A percentile compares a stretch with the other conserved stretches of the same genome.
Conservation (phyloP, 1,284 basidiomycete genomes). For the Fereydounia khargensis region DNA sequence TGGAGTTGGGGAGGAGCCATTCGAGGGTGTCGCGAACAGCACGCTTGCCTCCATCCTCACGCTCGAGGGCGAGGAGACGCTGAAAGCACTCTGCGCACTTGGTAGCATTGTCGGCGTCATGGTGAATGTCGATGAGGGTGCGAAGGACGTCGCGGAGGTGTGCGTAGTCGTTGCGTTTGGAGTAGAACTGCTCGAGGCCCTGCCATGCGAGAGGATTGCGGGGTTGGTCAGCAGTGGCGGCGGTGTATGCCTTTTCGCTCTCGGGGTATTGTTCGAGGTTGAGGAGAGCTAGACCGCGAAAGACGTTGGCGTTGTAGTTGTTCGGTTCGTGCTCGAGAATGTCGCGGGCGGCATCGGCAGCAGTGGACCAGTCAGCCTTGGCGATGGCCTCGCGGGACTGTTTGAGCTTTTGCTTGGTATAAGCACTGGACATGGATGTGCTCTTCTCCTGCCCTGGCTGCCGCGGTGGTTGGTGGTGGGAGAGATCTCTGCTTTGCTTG, state of each 20-base stretch:
- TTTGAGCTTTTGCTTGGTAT: conserved; percentile 46
- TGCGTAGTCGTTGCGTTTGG: conserved; percentile 51
- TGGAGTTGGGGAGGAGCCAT: conserved; percentile 74
- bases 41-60: conserved; percentile 62
- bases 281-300: conserved; percentile 43
- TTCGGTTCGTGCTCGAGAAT: conserved; percentile 45
- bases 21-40: conserved; percentile 61
- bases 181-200: conserved; percentile 58
- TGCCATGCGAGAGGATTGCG: conserved; percentile 57
- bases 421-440: conserved; percentile 24
- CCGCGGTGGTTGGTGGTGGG: too few relatives aligned
- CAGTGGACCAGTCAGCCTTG: conserved; percentile 35
- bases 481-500: too few relatives aligned
- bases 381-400: conserved; percentile 42
- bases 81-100: conserved; percentile 79
- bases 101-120: conserved; percentile 63
- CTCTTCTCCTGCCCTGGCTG: too few relatives aligned
- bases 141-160: conserved; percentile 44
- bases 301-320: conserved; percentile 55
- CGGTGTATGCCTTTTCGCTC: conserved; percentile 49
- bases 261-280: conserved; percentile 31
- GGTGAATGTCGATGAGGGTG: conserved; percentile 48
- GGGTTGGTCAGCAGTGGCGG: conserved; percentile 55
- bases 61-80: conserved; percentile 69
- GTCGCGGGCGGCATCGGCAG: conserved; percentile 21